A percentile compares a stretch with the other conserved stretches of the same genome.
Conservation (phyloP, 345 rosid species). For the Eutrema yunnanense region DNA sequence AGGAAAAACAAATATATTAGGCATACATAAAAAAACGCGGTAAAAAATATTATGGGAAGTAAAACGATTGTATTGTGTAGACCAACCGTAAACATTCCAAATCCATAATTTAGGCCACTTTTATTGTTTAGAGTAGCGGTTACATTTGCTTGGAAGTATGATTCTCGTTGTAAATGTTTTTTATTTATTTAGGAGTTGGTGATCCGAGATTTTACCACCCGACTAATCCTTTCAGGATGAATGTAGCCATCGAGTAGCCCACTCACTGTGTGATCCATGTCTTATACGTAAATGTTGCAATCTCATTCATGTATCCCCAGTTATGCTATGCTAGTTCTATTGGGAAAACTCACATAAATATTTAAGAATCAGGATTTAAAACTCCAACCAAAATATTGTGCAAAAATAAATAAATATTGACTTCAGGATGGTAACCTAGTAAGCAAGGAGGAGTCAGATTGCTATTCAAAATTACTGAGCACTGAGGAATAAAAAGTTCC, state of each 20-base stretch:
- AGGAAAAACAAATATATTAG: neutral
- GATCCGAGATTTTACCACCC: no score
- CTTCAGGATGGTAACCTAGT: neutral
- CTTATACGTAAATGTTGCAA: neutral
- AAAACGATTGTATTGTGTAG: neutral
- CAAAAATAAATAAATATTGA: neutral
- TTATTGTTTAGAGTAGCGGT: conserved; percentile 5
- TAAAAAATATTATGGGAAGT: neutral
- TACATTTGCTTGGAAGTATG: conserved; percentile 19
- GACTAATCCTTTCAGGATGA: no score
- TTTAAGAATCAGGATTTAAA: neutral
- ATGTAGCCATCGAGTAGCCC: no score
- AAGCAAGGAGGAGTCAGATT: neutral
- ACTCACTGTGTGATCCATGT: no score
- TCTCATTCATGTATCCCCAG: neutral
- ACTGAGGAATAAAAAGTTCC: neutral
- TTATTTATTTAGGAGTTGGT: no score
- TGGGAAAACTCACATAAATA: neutral
- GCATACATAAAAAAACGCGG: neutral
- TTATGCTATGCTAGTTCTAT: neutral
- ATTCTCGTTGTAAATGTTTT: neutral
- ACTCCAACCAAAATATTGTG: neutral
- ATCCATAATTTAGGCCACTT: neutral
- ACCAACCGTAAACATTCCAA: neutral
- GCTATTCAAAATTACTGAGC: neutral